A percentile compares a stretch with the other conserved stretches of the same genome.
Conservation (phyloP, 2,329 filamentous ascomycete genomes). For the Colletotrichum tropicicola region DNA sequence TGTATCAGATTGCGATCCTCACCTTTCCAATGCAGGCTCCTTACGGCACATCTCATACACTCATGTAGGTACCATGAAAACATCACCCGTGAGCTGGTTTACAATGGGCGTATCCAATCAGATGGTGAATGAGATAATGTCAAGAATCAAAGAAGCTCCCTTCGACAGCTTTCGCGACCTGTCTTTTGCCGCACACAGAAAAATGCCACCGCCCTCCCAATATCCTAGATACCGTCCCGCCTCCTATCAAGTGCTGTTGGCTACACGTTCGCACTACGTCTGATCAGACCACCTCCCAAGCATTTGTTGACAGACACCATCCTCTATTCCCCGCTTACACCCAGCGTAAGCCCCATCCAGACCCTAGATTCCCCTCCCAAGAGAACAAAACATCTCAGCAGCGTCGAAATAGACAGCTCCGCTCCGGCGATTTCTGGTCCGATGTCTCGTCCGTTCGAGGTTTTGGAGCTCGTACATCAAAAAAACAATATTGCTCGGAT, state of each 20-base stretch:
- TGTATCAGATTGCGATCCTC: neutral
- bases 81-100: neutral
- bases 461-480: constrained; percentile 10
- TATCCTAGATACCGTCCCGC: constrained; percentile 10
- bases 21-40: neutral
- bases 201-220: constrained; percentile 4
- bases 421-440: neutral
- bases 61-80: neutral
- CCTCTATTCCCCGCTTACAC: constrained; percentile 17
- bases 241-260: neutral
- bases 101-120: neutral
- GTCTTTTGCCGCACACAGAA: neutral
- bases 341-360: constrained; percentile 19
- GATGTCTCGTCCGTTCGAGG: constrained; percentile 4
- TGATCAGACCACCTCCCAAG: constrained; percentile 11
- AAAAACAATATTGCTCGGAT: constrained; percentile 22
- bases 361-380: neutral
- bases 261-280: constrained; percentile 8
- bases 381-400: neutral
- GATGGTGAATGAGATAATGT: constrained; percentile 3
- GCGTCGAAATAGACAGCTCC: neutral
- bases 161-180: constrained; percentile 14
- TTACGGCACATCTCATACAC: neutral
- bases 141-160: constrained; percentile 17
- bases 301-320: neutral